These are phyloP conservation scores for Penicillium sp. DNA, from an alignment of 2,329 filamentous ascomycete genomes.

Conservation along the genomic window DNA sequence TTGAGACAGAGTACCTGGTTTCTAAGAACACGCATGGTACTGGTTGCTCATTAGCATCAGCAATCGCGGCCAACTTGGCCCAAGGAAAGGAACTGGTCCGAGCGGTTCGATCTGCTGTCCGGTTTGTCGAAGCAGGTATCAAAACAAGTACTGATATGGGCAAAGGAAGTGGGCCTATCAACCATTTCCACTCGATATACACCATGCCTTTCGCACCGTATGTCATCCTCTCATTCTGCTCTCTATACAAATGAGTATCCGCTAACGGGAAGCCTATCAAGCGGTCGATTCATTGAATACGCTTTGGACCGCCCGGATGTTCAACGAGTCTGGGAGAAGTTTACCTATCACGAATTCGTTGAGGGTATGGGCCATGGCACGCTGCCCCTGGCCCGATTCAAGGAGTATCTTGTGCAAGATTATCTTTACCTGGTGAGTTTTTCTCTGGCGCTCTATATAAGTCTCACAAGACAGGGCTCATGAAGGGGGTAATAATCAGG, in stretches of 20 bases:
- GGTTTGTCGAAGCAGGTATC: conserved; percentile 66
- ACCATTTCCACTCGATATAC: conserved; percentile 69
- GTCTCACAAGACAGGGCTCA: conserved; percentile 3
- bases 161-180: conserved; percentile 66
- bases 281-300: conserved; percentile 82
- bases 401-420: conserved; percentile 87
- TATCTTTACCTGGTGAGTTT: conserved; percentile 78
- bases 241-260: background rate
- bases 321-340: conserved; percentile 72
- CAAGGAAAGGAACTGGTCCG: conserved; percentile 51
- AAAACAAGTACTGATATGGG: conserved; percentile 60
- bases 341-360: conserved; percentile 83
- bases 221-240: conserved; percentile 25
- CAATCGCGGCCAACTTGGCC: conserved; percentile 67
- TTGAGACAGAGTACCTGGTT: conserved; percentile 72
- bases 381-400: conserved; percentile 77
- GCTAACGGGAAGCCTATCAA: conserved; percentile 33
- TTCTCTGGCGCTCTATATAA: background rate
- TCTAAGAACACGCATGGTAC: conserved; percentile 91
- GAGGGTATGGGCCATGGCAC: conserved; percentile 74
- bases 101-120: conserved; percentile 60
- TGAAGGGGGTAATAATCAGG: conserved; percentile 48
- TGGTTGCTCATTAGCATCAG: conserved; percentile 87
- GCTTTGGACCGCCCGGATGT: conserved; percentile 76
- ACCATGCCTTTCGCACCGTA: conserved; percentile 63